Evolutionary conservation across 2,329 filamentous ascomycete species (phyloP), one percentile per base, ranked within the genome.

Genomic region (Myriosclerotinia scirpicola): DNA sequence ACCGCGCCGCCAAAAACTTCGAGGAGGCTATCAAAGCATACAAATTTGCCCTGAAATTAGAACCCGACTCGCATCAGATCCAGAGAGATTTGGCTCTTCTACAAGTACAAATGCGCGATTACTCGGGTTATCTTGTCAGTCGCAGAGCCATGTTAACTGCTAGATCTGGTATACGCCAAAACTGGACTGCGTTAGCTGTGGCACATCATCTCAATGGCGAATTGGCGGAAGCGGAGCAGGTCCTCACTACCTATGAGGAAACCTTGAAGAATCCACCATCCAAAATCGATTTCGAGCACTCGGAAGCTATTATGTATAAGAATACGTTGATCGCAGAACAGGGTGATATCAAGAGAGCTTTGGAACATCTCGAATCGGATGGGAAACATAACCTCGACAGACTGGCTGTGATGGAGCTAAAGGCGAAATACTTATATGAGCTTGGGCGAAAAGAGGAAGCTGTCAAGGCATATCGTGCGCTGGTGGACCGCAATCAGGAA

Each of bases 11-110:
- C 76, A 98, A 98, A 84, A 98, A 99, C 80, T 98, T 96, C 74
- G 95, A 98, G 78, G 95, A 98, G 81, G 94, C 96, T 12, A 97
- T 97, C 81, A 98, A 98, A 83, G 96, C 95, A 67, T 99, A 99
- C 83, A 96, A 96, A 78, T 97, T 96, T 79, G 95, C 95, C 20
- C 82, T 99, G 73, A 89, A 87, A 77, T 85, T 98, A 68, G 95
- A 99, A 76, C 94, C 96, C n/a, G 93, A 96, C 30, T 97, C 92
- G 17, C 84, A 87, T 69, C 94, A 97, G 78, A 99, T 99, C 74
- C 92, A 96, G 78, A 87, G 95, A 71, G 96, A 99, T 76, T 83
- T 99, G 69, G 94, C 95, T 61, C 86, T 96, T 69, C 85, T 99
- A 68, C 95, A 99, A 81, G 86, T 96, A 72, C 95, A 99, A 81